phyloP scores from a whole-genome alignment of 2,329 filamentous ascomycete genomes.

The Fusarium sacchari region DNA sequence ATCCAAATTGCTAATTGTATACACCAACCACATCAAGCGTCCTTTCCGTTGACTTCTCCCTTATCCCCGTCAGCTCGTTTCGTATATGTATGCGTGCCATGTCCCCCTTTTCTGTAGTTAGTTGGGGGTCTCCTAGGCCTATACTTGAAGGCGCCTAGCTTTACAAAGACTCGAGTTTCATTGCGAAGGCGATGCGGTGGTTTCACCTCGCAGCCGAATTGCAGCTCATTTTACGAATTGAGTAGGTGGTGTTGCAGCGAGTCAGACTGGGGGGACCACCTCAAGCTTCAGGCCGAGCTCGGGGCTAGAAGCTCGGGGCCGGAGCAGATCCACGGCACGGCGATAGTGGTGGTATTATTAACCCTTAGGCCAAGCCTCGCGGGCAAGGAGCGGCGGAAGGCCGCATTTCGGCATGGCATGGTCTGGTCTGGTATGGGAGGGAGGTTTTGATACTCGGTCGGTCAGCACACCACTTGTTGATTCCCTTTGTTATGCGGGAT shows the following conservation, averaged over 20 bases:
- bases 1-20: slow-evolving; percentile 10
- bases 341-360: slow-evolving; percentile 20
- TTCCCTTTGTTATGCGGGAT: slow-evolving; percentile 6
- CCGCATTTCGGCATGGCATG: slow-evolving; percentile 20
- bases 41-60: slow-evolving; percentile 6
- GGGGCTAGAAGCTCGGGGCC: slow-evolving; percentile 38
- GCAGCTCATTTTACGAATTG: slow-evolving; percentile 31
- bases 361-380: slow-evolving; percentile 12
- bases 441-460: neutral
- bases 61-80: slow-evolving; percentile 14
- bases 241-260: slow-evolving; percentile 34
- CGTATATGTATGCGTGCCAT: slow-evolving; percentile 3
- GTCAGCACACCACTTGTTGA: slow-evolving; percentile 20
- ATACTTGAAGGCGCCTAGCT: slow-evolving; percentile 37
- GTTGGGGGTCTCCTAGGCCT: neutral
- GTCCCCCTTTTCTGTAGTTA: slow-evolving; percentile 8
- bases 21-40: slow-evolving; percentile 20
- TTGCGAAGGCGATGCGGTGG: slow-evolving; percentile 21
- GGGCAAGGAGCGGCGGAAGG: slow-evolving; percentile 23
- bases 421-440: neutral
- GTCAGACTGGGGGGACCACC: slow-evolving; percentile 35
- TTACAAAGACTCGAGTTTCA: slow-evolving; percentile 29
- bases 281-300: slow-evolving; percentile 41
- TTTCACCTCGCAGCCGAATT: slow-evolving; percentile 20
- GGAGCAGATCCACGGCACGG: slow-evolving; percentile 29